These are phyloP conservation scores for Trichothecium sympodiale DNA, from an alignment of 2,329 filamentous ascomycete species.

Conservation along the genomic window DNA sequence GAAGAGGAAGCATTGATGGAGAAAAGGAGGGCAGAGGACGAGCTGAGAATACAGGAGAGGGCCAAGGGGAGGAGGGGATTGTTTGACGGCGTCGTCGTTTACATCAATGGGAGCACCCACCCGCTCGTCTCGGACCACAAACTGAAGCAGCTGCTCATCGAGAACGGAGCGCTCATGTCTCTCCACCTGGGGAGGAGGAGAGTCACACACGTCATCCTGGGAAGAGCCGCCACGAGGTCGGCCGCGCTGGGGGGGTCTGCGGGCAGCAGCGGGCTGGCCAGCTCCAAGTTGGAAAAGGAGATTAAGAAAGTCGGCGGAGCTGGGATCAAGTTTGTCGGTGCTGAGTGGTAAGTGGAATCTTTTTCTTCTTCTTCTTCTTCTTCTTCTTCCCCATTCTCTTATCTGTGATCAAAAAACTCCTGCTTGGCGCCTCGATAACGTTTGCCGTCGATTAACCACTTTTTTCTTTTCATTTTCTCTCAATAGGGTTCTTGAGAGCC, in stretches of 20 bases:
- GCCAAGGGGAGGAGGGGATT: slow-evolving; percentile 28
- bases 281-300: slow-evolving; percentile 72
- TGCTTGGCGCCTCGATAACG: too few species aligned
- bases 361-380: slow-evolving; percentile 5
- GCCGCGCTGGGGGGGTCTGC: slow-evolving; percentile 27
- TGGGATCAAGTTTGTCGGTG: slow-evolving; percentile 66
- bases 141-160: slow-evolving; percentile 65
- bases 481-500: slow-evolving; percentile 67
- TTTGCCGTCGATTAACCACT: background rate
- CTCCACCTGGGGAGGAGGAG: slow-evolving; percentile 58
- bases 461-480: background rate
- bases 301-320: slow-evolving; percentile 56
- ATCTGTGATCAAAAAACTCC: too few species aligned
- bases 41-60: slow-evolving; percentile 24
- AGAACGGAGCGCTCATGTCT: slow-evolving; percentile 63
- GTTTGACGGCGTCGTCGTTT: slow-evolving; percentile 63
- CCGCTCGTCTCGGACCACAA: slow-evolving; percentile 77
- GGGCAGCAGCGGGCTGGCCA: slow-evolving; percentile 61
- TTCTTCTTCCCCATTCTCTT: slow-evolving; percentile 7
- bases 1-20: slow-evolving; percentile 15
- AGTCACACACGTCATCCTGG: slow-evolving; percentile 81
- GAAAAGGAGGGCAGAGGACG: slow-evolving; percentile 34
- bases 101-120: slow-evolving; percentile 79
- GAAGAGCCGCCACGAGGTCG: slow-evolving; percentile 26
- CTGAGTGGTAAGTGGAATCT: slow-evolving; percentile 71